phyloP scores from a whole-genome alignment of 768 basidiomycete species.

The Rhizopogon rudus region DNA sequence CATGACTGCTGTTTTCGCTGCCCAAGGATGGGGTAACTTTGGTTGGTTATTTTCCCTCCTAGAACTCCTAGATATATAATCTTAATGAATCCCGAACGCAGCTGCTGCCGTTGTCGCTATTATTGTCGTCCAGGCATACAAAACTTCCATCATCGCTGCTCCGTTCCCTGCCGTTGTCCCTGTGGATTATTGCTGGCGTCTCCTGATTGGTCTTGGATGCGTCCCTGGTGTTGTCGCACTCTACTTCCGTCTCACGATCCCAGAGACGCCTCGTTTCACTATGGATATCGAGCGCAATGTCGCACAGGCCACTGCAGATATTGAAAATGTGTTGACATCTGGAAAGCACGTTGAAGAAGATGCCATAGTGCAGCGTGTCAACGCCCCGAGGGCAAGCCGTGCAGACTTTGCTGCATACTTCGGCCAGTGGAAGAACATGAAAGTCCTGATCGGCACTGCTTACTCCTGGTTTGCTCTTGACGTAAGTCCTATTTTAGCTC shows the following conservation, averaged over 20 bases:
- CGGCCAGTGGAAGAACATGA: constrained; percentile 69
- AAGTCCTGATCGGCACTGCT: constrained; percentile 70
- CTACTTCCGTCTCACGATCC: constrained; percentile 91
- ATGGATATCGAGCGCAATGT: constrained; percentile 90
- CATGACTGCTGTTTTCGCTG: constrained; percentile 85
- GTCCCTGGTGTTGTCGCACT: constrained; percentile 78
- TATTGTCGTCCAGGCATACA: constrained; percentile 65
- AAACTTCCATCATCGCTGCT: constrained; percentile 46
- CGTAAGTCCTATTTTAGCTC: constrained; percentile 33
- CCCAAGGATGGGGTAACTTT: constrained; percentile 87
- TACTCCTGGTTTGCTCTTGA: constrained; percentile 92
- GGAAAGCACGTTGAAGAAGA: constrained; percentile 48
- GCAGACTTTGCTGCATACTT: constrained; percentile 70
- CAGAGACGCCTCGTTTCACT: constrained; percentile 87
- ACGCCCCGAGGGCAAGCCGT: constrained; percentile 64
- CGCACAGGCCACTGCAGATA: constrained; percentile 67
- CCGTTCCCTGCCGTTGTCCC: constrained; percentile 33
- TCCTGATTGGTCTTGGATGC: constrained; percentile 85
- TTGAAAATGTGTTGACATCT: constrained; percentile 57
- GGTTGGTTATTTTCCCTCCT: constrained; percentile 26
- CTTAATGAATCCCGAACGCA: constrained; percentile 13
- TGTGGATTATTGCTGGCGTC: constrained; percentile 80
- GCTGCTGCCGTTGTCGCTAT: constrained; percentile 64
- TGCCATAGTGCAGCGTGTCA: constrained; percentile 51
- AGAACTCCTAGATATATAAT: neutral